These are phyloP conservation scores for Gossypium davidsonii DNA, from an alignment of 441 rosid species.

Conservation along the genomic window DNA sequence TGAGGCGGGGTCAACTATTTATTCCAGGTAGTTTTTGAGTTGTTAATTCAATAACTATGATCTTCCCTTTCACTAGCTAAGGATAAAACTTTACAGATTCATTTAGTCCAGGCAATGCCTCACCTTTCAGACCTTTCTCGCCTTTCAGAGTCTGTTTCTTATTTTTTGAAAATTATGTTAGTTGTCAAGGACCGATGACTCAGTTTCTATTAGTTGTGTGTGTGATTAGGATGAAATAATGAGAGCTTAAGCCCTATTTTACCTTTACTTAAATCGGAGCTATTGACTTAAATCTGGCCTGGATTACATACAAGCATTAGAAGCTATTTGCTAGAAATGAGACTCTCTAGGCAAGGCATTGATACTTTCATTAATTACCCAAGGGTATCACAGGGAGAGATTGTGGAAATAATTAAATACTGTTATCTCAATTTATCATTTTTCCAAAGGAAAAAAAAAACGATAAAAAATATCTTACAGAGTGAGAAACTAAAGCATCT, in stretches of 20 bases:
- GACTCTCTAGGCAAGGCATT: neutral
- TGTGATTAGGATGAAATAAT: neutral
- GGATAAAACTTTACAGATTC: neutral
- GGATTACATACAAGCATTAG: neutral
- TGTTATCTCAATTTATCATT: neutral
- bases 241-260: neutral
- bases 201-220: neutral
- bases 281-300: neutral
- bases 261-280: neutral
- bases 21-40: neutral
- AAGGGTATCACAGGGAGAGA: neutral
- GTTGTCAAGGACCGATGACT: neutral
- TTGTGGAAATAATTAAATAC: neutral
- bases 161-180: neutral
- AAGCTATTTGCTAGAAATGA: neutral
- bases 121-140: neutral
- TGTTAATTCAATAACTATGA: neutral
- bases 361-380: neutral
- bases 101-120: neutral
- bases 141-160: neutral
- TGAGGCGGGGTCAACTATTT: neutral
- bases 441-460: neutral
- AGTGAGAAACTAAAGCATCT: conserved; percentile 9
- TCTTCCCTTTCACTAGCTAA: neutral
- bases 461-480: neutral